These are phyloP conservation scores for Dryadomyces sulphureus DNA, from an alignment of 2,329 filamentous ascomycete species.

Conservation along the genomic window DNA sequence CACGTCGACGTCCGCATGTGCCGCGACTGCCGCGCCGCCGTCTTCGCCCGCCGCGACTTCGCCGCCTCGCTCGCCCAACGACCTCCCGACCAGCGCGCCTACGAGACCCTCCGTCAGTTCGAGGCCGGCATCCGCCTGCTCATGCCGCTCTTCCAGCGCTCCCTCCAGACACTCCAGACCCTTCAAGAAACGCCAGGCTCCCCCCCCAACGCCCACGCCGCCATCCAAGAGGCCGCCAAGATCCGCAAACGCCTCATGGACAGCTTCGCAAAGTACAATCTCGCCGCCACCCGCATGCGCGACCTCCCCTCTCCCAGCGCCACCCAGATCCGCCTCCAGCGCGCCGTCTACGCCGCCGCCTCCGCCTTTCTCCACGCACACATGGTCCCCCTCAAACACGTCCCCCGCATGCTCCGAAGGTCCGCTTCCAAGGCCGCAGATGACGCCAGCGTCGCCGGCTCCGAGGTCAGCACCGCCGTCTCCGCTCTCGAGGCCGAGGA, in stretches of 20 bases:
- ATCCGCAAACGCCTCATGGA: conserved; percentile 82
- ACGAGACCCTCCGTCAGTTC: conserved; percentile 73
- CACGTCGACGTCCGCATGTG: conserved; percentile 79
- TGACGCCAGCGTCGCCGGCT: conserved; percentile 30
- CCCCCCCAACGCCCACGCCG: conserved; percentile 38
- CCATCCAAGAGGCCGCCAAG: conserved; percentile 75
- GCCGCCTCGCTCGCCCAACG: conserved; percentile 50
- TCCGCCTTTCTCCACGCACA: conserved; percentile 75
- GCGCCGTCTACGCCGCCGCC: conserved; percentile 68
- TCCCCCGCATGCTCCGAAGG: conserved; percentile 53
- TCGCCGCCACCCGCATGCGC: conserved; percentile 65
- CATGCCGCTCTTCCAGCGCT: conserved; percentile 70
- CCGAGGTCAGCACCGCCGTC: conserved; percentile 37
- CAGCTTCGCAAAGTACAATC: conserved; percentile 76
- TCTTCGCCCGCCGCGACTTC: conserved; percentile 61
- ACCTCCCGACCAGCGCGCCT: conserved; percentile 63
- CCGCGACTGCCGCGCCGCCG: conserved; percentile 59
- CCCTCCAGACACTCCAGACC: conserved; percentile 55
- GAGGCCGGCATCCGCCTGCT: conserved; percentile 73
- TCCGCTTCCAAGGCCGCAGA: too few relatives aligned
- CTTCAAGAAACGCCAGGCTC: conserved; percentile 12
- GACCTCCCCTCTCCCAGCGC: conserved; percentile 60
- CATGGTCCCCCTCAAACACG: conserved; percentile 72
- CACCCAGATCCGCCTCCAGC: conserved; percentile 62
- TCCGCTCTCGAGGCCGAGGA: conserved; percentile 64